Evolutionary conservation across 2,329 filamentous ascomycete genomes (phyloP), one percentile per base, ranked within the genome.

Genomic region (Xylaria sp.): DNA sequence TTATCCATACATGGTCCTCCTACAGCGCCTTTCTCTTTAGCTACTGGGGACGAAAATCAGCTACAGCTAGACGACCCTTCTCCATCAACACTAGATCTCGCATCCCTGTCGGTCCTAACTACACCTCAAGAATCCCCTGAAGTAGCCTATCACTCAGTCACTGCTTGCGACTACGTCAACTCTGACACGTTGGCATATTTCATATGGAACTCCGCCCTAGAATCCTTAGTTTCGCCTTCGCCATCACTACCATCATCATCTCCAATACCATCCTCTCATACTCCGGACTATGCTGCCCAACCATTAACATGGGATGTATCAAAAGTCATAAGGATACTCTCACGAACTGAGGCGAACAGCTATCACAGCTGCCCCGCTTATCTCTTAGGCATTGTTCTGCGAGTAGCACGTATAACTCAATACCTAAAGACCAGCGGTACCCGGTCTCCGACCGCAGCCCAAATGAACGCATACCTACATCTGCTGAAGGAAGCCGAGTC

Each of bases 371-470:
- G 74, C 36, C 74, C 74, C 7, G 66, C 73, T 5, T 77, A 79
- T 45, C 78, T 84, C 25, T 77, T 85, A 22, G 79, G 82, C 54
- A 79, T 83, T 38, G 81, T 85, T 33, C 75, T 85, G 45, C 76
- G 76, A 7, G 81, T 80, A 2, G 83, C 83, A 2, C 80, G 80
- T 49, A 73, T 85, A 29, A 82, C 82, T 1, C 79, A 80, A 31
- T 77, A 80, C 42, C 78, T 76, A 25, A 71, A 71, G 36, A 66
- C 68, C 0, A 72, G 67, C 13, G 65, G 65, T n/a, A 27, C 56
- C 69, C 15, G 75, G 72, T 5, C 75, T 65, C 73, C 77, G 69
- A 61, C 67, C 76, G 69, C 75, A 5, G 73, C 74, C 3, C 79
- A 81, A 33, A 77, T 80, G 63, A 74, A 80, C 61, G 77, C 78